Conservation (phyloP, 306 rosid genomes). For the Lotus japonicus region DNA sequence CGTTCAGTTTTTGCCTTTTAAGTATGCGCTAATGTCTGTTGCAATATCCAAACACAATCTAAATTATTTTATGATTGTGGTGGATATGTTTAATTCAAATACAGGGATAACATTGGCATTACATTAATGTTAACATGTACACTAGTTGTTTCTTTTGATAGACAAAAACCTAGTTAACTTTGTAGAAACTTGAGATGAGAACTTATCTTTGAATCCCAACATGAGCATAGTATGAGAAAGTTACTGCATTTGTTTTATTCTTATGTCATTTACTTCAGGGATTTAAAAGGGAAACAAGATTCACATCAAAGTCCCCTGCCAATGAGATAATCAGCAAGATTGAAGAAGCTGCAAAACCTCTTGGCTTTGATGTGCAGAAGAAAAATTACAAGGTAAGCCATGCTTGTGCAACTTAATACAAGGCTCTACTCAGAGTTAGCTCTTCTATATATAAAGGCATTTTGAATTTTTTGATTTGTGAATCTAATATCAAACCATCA, state of each 20-base stretch:
- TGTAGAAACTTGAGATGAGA: not conserved
- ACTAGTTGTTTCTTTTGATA: not conserved
- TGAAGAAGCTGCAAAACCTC: slow-evolving; percentile 97
- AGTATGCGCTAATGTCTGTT: too few relatives aligned
- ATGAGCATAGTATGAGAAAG: not conserved
- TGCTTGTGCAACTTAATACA: not conserved
- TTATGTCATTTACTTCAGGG: slow-evolving; percentile 38
- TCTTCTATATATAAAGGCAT: not conserved
- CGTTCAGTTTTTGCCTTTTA: too few relatives aligned
- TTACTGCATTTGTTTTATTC: not conserved
- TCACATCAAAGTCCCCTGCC: slow-evolving; percentile 84
- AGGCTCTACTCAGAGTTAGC: not conserved
- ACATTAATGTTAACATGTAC: not conserved
- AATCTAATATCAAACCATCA: slow-evolving; percentile 10
- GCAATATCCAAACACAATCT: not conserved
- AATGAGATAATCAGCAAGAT: slow-evolving; percentile 86
- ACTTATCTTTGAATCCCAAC: not conserved
- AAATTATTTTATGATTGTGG: not conserved
- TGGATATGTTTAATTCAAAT: too few relatives aligned
- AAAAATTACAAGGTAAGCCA: slow-evolving; percentile 82
- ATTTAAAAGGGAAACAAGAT: slow-evolving; percentile 94
- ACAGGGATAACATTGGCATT: not conserved
- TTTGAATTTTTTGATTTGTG: not conserved
- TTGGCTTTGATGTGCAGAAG: slow-evolving; percentile 95
- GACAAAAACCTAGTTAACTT: not conserved